phyloP scores from a whole-genome alignment of 1,284 basidiomycete genomes.

The Gastroboletus turbinatus region DNA sequence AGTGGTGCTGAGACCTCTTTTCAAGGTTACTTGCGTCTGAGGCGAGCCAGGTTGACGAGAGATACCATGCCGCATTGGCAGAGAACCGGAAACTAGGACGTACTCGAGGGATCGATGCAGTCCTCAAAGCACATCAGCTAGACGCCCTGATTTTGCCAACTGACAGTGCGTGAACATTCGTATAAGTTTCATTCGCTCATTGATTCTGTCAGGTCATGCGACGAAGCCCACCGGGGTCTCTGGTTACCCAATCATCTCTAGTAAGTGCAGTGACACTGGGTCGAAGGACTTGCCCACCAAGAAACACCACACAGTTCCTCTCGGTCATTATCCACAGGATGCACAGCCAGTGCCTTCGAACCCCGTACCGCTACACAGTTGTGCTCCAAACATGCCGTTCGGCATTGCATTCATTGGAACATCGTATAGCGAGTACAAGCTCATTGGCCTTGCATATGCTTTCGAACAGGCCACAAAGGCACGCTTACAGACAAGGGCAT shows the following conservation, averaged over 20 bases:
- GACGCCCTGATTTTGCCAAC: conserved; percentile 48
- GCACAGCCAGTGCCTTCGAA: conserved; percentile 24
- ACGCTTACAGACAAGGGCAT: conserved; percentile 43
- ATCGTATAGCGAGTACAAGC: conserved; percentile 49
- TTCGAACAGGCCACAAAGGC: conserved; percentile 56
- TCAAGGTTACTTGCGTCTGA: conserved; percentile 41
- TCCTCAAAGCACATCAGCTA: conserved; percentile 40
- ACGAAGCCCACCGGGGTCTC: conserved; percentile 26
- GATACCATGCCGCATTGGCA: conserved; percentile 40
- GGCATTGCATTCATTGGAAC: conserved; percentile 53
- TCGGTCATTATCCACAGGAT: conserved; percentile 44
- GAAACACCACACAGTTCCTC: conserved; percentile 37
- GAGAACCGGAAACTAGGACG: conserved; percentile 40
- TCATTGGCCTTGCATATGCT: conserved; percentile 51
- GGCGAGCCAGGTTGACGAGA: conserved; percentile 37
- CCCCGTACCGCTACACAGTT: conserved; percentile 27
- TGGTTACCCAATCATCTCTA: conserved; percentile 35
- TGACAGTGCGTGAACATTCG: conserved; percentile 25
- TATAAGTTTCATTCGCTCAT: background rate
- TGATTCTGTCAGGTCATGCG: conserved; percentile 16
- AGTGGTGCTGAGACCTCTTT: background rate
- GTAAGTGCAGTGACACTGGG: conserved; percentile 10
- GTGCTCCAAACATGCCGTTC: conserved; percentile 47
- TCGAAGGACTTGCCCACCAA: conserved; percentile 5
- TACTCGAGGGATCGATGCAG: conserved; percentile 46